Base-by-base conservation (phyloP, 2,329 filamentous ascomycete genomes). In the Plenodomus biglobosus region DNA sequence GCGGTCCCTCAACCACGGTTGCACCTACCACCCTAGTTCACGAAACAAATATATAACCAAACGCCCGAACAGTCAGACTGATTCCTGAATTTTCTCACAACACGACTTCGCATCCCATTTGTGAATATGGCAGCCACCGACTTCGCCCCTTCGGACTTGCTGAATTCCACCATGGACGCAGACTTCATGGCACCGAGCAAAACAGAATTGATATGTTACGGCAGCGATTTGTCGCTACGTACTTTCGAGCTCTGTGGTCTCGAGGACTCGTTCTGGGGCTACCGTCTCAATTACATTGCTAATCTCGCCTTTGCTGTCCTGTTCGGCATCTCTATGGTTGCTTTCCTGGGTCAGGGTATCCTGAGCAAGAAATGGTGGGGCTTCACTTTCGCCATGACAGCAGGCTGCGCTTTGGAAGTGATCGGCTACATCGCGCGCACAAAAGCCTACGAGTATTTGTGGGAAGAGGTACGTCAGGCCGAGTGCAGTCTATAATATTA, bases 371-470 rank as follows among this genome's bases (percentile, higher is more conserved):
- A 66, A 45, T 76, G 72, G 50, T 64, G 73, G 24, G 69, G 70
- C 17, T 80, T 76, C 59, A 71, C 71, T 15, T 68, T 73, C 34
- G 72, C 72, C 51, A 82, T 87, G 76, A 58, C 82, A 6, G 59
- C 77, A 16, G 85, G 85, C 38, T 83, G 79, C 54, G 35, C 79
- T 5, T 73, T 76, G 40, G 84, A 86, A 58, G 76, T 86, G 10
- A 61, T 86, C 27, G 85, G 85, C 16, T 88, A 88, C 53, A 68
- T 73, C 1, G 85, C 83, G 2, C 77, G 85, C 10, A 73, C 86
- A 42, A 63, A 83, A 59, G 72, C 85, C 49, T 77, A 79, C 53
- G 52, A 77, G 38, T 80, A 87, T 58, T 82, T 83, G 0, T 87
- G 84, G 61, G 74, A 38, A 17, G 66, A 73, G 55, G 69, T 69